A percentile compares a stretch with the other conserved stretches of the same genome.
Conservation (phyloP, 139 green algal species). For the Picochlorum costavermella region DNA sequence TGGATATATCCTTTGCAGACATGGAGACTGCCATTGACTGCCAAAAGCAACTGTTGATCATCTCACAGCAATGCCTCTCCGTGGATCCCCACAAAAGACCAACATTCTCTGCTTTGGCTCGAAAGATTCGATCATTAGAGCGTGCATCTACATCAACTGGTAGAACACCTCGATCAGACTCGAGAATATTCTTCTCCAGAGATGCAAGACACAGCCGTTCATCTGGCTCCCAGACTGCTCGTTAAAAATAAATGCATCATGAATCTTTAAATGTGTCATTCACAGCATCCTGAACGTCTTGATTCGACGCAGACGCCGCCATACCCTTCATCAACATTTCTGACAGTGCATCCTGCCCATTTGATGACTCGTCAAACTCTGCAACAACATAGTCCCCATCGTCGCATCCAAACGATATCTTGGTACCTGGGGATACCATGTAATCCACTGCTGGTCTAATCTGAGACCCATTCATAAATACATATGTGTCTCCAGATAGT, state of each 20-base stretch:
- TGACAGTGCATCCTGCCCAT: background rate
- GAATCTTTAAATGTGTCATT: background rate
- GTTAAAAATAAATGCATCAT: background rate
- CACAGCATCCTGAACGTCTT: background rate
- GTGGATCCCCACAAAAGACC: constrained; percentile 9
- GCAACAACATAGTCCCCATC: background rate
- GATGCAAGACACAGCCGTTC: background rate
- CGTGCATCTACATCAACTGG: background rate
- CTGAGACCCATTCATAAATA: constrained; percentile 19
- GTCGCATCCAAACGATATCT: background rate
- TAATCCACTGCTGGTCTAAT: constrained; percentile 17
- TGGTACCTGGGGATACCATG: constrained; percentile 4
- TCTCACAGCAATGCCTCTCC: constrained; percentile 17
- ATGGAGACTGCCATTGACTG: constrained; percentile 22
- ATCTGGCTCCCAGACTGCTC: background rate
- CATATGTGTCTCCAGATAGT: constrained; percentile 17
- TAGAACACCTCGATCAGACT: constrained; percentile 1
- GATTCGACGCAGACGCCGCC: background rate
- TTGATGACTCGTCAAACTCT: constrained; percentile 11
- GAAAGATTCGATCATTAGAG: background rate
- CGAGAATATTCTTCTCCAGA: constrained; percentile 9
- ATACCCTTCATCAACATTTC: constrained; percentile 20
- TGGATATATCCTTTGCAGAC: constrained; percentile 24
- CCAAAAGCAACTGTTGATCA: constrained; percentile 18
- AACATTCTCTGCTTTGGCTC: background rate